Base-by-base conservation (phyloP, 306 rosid genomes). In the Prosopis cineraria region DNA sequence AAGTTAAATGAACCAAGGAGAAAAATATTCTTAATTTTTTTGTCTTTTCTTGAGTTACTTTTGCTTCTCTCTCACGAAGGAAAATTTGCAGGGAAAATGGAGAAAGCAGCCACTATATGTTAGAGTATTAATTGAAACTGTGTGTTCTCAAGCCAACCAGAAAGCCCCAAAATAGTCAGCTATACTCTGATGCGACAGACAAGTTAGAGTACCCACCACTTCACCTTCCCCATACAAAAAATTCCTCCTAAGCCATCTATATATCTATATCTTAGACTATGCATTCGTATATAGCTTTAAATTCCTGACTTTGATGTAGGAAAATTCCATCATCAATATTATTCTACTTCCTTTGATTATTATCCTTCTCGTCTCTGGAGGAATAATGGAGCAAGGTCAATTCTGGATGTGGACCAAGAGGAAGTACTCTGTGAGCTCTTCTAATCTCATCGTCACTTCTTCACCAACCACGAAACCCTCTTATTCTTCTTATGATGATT, bases 381-480 rank as follows among this genome's bases (percentile, higher is more conserved):
- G 70, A 80, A 93, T 87, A 80, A 91, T 90, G 98, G 96, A 92
- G 82, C 87, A 87, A 77, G 88, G 83, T 76, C 83, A 84, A 70
- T 85, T 82, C 73, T 85, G 89, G 91, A 87, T 79, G 84, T 83
- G 89, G 85, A 84, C 88, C 25, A 90, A 90, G 85, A 82, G 87
- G 77, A 94, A 91, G 75, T 78, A 77, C 72, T 76, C 80, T 52
- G 19, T 80, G 85, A 74, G 70, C 36, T 78, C 83, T 36, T 80
- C 22, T 30, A 60, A 66, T 66, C 64, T 77, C 19, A 45, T 31
- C 19, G 40, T 31, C 12, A 33, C 74, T 36, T 53, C 73, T 31
- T 53, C 72, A 68, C 10, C 82, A n/a, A 62, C n/a, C n/a, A n/a
- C 77, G 19, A 52, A 84, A 60, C 81, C 82, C 5, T 80, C 70